These are phyloP conservation scores for Lactarius pseudohatsudake DNA, from an alignment of 768 basidiomycete genomes.

Conservation along the genomic window DNA sequence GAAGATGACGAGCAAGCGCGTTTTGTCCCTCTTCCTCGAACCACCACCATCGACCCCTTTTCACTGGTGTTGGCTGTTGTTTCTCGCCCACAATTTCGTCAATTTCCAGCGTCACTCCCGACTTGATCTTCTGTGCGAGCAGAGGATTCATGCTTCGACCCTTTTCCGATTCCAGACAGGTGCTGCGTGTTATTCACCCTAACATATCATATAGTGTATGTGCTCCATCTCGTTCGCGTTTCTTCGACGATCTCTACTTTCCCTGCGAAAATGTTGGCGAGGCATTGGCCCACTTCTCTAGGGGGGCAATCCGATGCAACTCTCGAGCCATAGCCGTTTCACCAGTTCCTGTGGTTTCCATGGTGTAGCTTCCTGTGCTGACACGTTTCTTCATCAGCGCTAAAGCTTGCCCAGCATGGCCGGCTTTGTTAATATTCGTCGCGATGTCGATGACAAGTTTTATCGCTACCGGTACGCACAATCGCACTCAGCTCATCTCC, in stretches of 20 bases:
- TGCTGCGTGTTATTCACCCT: conserved; percentile 53
- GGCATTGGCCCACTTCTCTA: background rate
- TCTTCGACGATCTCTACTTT: conserved; percentile 39
- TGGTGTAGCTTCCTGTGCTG: conserved; percentile 1
- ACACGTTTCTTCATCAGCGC: conserved; percentile 43
- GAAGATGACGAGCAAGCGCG: conserved; percentile 1
- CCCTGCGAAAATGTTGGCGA: background rate
- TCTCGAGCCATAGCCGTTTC: background rate
- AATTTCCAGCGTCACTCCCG: conserved; percentile 44
- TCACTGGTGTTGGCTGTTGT: conserved; percentile 22
- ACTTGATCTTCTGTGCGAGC: conserved; percentile 62
- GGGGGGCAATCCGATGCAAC: background rate
- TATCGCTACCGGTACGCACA: conserved; percentile 81
- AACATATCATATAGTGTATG: conserved; percentile 40
- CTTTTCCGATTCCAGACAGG: conserved; percentile 70
- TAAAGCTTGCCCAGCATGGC: conserved; percentile 81
- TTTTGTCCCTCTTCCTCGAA: conserved; percentile 4
- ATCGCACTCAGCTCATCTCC: background rate
- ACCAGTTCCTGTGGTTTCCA: conserved; percentile 25
- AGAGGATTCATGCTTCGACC: conserved; percentile 95
- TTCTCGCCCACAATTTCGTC: conserved; percentile 63
- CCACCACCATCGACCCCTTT: conserved; percentile 22
- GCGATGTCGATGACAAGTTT: conserved; percentile 96
- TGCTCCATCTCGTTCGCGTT: conserved; percentile 41
- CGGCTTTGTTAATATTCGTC: conserved; percentile 88